phyloP scores from a whole-genome alignment of 768 basidiomycete species.

The Russula vinacea region DNA sequence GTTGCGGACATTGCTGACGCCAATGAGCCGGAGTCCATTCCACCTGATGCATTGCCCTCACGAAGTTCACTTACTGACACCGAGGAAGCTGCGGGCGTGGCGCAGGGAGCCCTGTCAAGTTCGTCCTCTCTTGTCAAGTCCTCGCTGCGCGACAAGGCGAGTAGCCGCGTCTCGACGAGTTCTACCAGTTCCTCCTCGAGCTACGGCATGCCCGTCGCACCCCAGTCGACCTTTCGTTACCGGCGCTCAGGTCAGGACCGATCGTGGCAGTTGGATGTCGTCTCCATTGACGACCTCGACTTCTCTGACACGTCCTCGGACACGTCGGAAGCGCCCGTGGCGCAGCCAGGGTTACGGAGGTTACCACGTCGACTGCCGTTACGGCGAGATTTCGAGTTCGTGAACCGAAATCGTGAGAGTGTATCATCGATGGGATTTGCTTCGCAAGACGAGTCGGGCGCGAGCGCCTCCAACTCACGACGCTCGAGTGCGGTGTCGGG shows the following conservation, averaged over 20 bases:
- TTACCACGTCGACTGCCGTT: slow-evolving; percentile 60
- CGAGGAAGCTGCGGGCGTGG: slow-evolving; percentile 1
- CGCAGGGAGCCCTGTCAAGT: background rate
- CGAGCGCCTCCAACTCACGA: slow-evolving; percentile 53
- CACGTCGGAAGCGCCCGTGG: slow-evolving; percentile 38
- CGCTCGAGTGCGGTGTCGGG: slow-evolving; percentile 42
- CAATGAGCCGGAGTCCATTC: background rate
- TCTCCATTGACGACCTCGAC: slow-evolving; percentile 75
- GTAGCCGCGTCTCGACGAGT: slow-evolving; percentile 16
- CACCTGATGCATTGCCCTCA: background rate
- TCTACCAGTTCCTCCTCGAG: slow-evolving; percentile 31
- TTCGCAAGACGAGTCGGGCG: slow-evolving; percentile 52
- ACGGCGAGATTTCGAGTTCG: slow-evolving; percentile 78
- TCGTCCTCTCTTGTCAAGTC: background rate
- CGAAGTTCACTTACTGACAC: background rate
- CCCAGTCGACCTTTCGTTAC: slow-evolving; percentile 20
- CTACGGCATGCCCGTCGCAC: slow-evolving; percentile 26
- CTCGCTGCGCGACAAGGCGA: slow-evolving; percentile 9
- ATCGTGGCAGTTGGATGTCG: slow-evolving; percentile 65
- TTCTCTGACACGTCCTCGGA: slow-evolving; percentile 75
- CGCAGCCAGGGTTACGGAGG: slow-evolving; percentile 48
- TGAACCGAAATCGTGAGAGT: slow-evolving; percentile 61
- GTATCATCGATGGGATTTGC: slow-evolving; percentile 76
- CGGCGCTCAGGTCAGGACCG: slow-evolving; percentile 38
- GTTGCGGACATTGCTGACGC: background rate